Base-by-base conservation (phyloP, 2,329 filamentous ascomycete genomes). In the Decorospora gaudefroyi region DNA sequence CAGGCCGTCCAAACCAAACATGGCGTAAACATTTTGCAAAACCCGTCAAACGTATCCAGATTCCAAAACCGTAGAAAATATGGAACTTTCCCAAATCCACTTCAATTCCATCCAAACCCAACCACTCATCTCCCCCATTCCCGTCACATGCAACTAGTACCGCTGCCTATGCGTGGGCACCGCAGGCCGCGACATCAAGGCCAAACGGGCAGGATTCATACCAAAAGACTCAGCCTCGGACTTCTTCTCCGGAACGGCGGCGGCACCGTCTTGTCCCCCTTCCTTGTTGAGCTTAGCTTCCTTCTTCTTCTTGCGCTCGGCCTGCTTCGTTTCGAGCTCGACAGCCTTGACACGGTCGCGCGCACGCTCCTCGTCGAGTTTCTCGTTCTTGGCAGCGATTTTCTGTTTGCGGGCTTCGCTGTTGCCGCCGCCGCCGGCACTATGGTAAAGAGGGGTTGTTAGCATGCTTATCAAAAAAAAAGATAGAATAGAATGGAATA, bases 351-450 rank as follows among this genome's bases (percentile, higher is more conserved):
- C 76, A 11, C 73, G 72, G 41, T 75, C 71, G 30, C 80, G 74
- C 44, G 78, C 75, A 42, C 84, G 76, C 72, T 87, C 77, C 53
- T 84, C 89, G 57, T 88, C 82, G 35, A 96, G 79, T 74, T 91
- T 92, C 62, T 81, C 77, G 74, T 97, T 96, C 81, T 96, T 96
- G 45, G 80, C 80, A 62, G 82, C 78, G 69, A 97, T 89, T 75
- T 91, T 93, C 45, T 85, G 80, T 65, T 81, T 83, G 53, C 92
- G 79, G 43, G 78, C 74, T 53, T 84, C 78, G 31, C 83, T 88
- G 69, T 90, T 95, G 50, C 85, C 86, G 48, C 92, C 92, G 27
- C 91, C 91, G 37, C 91, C 91, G 46, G 88, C 91, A 57, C 86
- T 89, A 21, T 29, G 18, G n/a, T n/a, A n/a, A n/a, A n/a, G n/a